Conservation (phyloP, 768 basidiomycete species). For the Boletus tylopilopsis region DNA sequence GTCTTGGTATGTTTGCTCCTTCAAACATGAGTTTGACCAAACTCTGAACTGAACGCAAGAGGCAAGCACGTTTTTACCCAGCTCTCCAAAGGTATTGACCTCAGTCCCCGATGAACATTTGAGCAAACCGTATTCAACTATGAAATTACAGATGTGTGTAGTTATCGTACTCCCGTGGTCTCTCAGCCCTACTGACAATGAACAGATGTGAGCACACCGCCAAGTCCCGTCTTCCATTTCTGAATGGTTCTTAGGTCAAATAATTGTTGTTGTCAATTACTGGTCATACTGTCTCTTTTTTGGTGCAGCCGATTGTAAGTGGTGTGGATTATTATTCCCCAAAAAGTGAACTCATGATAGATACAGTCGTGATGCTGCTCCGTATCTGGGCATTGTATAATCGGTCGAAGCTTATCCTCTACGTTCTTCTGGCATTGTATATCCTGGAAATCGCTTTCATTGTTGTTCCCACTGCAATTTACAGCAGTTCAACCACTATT, state of each 20-base stretch:
- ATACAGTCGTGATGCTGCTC: background rate
- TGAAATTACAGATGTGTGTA: background rate
- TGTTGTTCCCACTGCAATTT: background rate
- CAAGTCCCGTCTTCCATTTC: background rate
- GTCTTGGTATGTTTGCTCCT: background rate
- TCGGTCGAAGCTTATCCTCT: background rate
- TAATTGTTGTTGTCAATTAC: background rate
- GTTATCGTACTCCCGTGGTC: background rate
- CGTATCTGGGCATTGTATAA: background rate
- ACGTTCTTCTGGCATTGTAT: too few relatives aligned
- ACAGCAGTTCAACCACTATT: too few relatives aligned
- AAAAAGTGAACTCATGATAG: background rate
- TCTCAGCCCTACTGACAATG: background rate
- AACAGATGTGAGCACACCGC: conserved; percentile 1
- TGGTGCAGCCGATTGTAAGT: conserved; percentile 5
- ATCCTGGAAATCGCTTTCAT: too few relatives aligned
- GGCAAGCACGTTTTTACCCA: background rate
- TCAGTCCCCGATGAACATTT: too few relatives aligned
- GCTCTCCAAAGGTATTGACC: conserved; percentile 1
- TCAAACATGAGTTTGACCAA: background rate
- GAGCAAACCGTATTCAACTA: background rate
- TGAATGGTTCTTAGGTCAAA: background rate
- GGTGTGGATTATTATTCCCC: background rate
- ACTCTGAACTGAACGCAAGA: background rate
- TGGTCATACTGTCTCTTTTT: conserved; percentile 4